Base-by-base conservation (phyloP, 306 rosid species). In the Purshia tridentata region DNA sequence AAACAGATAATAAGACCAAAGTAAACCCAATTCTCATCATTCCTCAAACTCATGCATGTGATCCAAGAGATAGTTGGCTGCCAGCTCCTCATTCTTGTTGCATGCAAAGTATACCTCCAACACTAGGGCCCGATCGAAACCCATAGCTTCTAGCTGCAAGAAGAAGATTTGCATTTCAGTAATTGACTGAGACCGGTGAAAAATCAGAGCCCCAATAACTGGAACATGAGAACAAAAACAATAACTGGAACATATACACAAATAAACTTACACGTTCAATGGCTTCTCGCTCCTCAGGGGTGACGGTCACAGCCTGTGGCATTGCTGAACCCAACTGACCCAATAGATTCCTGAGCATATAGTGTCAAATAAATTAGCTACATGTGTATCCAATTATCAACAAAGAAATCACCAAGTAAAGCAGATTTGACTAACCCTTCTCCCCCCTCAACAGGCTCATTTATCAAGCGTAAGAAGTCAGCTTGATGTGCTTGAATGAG, bases 1-100 rank as follows among this genome's bases (percentile, higher is more conserved):
- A 50, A 70, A 58, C 16, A 15, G 22, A 60, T 48, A 55, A 12
- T 46, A 54, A 3, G 22, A 72, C 14, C 39, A 37, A 46, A 60
- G 39, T 54, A 18, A 65, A 50, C 62, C 22, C 13, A 56, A 15
- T 57, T 52, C 7, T 20, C 47, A 74, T 84, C 86, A 87, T 64
- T 88, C 90, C 40, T 85, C 92, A 62, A 88, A 91, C 59, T 91
- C 97, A 53, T 91, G 83, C 80, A 81, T 80, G 80, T 91, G 97
- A 77, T 91, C 97, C 78, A 88, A 79, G 10, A 91, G 92, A 73
- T 91, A 91, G 83, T 91, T 91, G 58, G 97, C 94, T 3, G 97
- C 97, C 76, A 88, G 79, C 66, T 91, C 90, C 84, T 91, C 97
- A 8, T 91, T 87, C 84, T 87, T 91, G 71, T 91, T 88, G 87